Evolutionary conservation across 2,329 filamentous ascomycete genomes (phyloP), one percentile per base, ranked within the genome.

Genomic region (Myriangium duriaei): DNA sequence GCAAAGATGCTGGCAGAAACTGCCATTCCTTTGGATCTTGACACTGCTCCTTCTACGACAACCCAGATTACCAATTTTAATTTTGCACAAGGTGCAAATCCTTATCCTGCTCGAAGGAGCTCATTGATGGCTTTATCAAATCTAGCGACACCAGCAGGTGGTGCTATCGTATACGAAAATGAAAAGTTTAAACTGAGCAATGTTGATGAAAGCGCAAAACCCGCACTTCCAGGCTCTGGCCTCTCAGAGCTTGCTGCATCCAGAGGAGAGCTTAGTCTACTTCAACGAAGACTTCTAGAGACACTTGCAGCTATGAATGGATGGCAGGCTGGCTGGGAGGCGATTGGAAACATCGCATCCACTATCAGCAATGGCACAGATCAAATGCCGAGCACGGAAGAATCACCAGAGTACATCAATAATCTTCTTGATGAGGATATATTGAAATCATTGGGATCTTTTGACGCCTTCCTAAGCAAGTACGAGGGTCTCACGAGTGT

Each of bases 241-340:
- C 64, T 87, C 1, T 81, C 92, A 52, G 81, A 92, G 39, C 65
- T 96, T 15, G 83, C 87, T 24, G 82, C 83, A 31, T 76, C 77
- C 43, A 72, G 88, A 50, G 88, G 84, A 4, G 85, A 94, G 51
- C 68, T 96, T 2, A 80, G 85, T 43, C 65, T 83, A 40, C 63
- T 94, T 29, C 87, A 85, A 6, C 71, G 88, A 39, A 84, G 82
- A 45, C 72, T 91, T 4, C 65, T 96, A 0, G 79, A 88, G 49
- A 71, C 77, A 34, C 62, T 85, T 32, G 87, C 83, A 2, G 75
- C 73, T 51, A 72, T 74, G 42, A 67, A 74, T 14, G 76, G 74
- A 3, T 95, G 86, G 87, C 72, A 67, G 36, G 74, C 83, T 45
- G 83, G 80, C 0, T 92, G 83, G 85, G 65, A 67, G 5, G 53